Conservation (phyloP, 768 basidiomycete species). For the Podaxis rugospora region DNA sequence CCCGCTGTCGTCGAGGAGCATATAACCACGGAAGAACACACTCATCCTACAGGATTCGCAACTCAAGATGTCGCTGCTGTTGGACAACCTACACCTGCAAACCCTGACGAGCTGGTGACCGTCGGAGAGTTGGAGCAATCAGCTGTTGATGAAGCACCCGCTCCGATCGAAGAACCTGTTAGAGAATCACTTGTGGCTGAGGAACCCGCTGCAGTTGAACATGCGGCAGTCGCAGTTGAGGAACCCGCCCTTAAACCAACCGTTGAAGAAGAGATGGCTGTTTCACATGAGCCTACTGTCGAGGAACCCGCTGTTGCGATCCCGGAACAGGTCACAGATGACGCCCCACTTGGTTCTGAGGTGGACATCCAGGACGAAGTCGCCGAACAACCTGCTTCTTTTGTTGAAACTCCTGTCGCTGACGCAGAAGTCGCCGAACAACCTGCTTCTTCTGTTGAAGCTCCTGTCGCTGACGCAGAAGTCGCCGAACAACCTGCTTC, state of each 20-base stretch:
- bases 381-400: not conserved
- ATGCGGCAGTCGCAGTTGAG: not conserved
- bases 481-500: not conserved
- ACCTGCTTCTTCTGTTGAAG: not conserved
- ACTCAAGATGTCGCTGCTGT: not conserved
- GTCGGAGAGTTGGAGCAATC: too few species aligned
- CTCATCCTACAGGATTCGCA: too few species aligned
- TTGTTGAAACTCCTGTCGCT: not conserved
- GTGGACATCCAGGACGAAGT: not conserved
- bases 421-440: not conserved
- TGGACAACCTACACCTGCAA: not conserved
- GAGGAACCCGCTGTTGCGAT: not conserved
- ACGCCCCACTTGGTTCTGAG: not conserved
- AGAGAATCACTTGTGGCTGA: constrained; percentile 6
- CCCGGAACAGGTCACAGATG: constrained; percentile 2
- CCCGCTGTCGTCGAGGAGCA: not conserved
- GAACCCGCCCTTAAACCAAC: not conserved
- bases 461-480: too few species aligned
- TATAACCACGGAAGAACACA: not conserved
- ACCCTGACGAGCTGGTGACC: not conserved
- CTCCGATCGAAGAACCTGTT: constrained; percentile 7
- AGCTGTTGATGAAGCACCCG: too few species aligned
- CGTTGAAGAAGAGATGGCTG: not conserved
- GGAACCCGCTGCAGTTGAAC: not conserved
- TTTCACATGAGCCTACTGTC: not conserved